phyloP scores from a whole-genome alignment of 306 rosid genomes.

The Cucumis hystrix region DNA sequence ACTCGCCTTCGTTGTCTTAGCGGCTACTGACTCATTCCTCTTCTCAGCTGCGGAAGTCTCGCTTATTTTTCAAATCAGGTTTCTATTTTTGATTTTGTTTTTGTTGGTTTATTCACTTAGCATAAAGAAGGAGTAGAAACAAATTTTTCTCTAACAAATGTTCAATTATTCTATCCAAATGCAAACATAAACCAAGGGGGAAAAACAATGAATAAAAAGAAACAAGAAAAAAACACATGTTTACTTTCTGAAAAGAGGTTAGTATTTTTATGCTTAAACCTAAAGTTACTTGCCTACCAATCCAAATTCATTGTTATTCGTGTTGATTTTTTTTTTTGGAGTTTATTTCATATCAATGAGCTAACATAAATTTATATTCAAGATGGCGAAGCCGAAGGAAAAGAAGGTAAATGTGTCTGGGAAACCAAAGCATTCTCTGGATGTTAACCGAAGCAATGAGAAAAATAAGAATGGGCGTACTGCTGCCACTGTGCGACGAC shows the following conservation, averaged over 20 bases:
- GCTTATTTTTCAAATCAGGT: neutral
- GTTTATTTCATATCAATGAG: too few species aligned
- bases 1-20: too few species aligned
- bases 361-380: neutral
- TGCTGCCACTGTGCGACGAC: conserved; percentile 86
- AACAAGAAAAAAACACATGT: too few species aligned
- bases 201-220: too few species aligned
- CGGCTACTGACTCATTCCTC: too few species aligned
- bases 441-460: conserved; percentile 47
- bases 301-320: neutral
- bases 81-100: too few species aligned
- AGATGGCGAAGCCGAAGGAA: conserved; percentile 75
- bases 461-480: conserved; percentile 35
- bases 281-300: neutral
- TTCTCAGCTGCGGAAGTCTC: too few species aligned
- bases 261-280: neutral
- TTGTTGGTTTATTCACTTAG: neutral
- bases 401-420: conserved; percentile 56
- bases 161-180: neutral
- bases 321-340: neutral
- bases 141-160: too few species aligned
- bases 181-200: too few species aligned
- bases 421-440: conserved; percentile 82
- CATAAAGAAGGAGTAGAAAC: too few species aligned
- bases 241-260: too few species aligned